Base-by-base conservation (phyloP, 2,329 filamentous ascomycete species). In the Hysterium pulicare region DNA sequence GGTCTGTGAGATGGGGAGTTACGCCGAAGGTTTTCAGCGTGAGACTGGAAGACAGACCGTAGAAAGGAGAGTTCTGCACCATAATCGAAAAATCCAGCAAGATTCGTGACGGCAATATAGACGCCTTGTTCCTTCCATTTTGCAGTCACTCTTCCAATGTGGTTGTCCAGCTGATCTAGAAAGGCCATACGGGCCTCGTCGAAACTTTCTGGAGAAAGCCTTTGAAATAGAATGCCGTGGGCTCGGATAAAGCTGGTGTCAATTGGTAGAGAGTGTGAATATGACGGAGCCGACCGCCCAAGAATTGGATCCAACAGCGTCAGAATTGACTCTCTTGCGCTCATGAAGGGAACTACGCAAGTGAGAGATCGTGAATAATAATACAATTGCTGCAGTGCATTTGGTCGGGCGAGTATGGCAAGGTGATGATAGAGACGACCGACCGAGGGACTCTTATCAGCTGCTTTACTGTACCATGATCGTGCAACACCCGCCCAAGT, bases 371-470 rank as follows among this genome's bases (percentile, higher is more conserved):
- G 87, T 0, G 75, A 69, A 50, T 90, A 91, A 46, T 81, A 87
- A 54, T 80, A 89, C 0, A 90, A 65, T 58, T 91, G 86, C 42
- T 84, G 80, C 0, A 89, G 64, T 0, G 78, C 77, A 45, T 87
- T 83, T 0, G 85, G 84, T 0, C 85, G 70, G 0, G 87, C 84
- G 0, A 91, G 64, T 20, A 91, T 90, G 0, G 90, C 91, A 0
- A 96, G 71, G 56, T 96, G 90, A 52, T 97, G 90, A 45, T 95
- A 93, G 0, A 97, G 73, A 0, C 90, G 75, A 0, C 91, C 91
- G 0, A 86, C 82, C 0, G 77, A 78, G 0, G 90, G 88, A 0
- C 81, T 81, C 21, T 83, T 83, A 51, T 95, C 86, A 0, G 87
- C 86, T 0, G 88, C 87, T 52, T 86, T 86, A 2, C 79, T 83